These are phyloP conservation scores for Colletotrichum camelliae DNA, from an alignment of 2,329 filamentous ascomycete species.

Conservation along the genomic window DNA sequence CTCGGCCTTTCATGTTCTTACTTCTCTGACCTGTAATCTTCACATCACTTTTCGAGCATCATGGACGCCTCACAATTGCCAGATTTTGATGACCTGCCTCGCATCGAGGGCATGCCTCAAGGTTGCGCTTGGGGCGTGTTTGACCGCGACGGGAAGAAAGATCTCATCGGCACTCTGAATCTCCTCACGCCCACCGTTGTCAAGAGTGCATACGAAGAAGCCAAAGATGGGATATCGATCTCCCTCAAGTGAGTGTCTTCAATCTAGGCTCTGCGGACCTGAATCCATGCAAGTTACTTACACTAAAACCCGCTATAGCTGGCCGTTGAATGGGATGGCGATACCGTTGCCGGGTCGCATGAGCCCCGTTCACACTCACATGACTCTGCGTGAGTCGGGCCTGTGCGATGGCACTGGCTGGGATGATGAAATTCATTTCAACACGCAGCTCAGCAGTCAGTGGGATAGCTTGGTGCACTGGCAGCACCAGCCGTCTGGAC, in stretches of 20 bases:
- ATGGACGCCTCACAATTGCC: slow-evolving; percentile 34
- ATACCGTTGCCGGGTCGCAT: not conserved
- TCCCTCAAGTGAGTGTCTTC: slow-evolving; percentile 52
- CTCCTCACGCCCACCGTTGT: slow-evolving; percentile 53
- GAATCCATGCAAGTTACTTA: not conserved
- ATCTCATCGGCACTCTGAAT: slow-evolving; percentile 57
- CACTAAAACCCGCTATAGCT: slow-evolving; percentile 30
- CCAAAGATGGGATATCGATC: slow-evolving; percentile 53
- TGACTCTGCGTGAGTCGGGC: slow-evolving; percentile 30
- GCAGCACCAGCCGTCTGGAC: slow-evolving; percentile 44
- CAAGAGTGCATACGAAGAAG: slow-evolving; percentile 44
- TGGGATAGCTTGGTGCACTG: slow-evolving; percentile 61
- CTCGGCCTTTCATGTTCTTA: not conserved
- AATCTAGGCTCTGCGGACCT: not conserved
- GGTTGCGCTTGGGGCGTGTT: slow-evolving; percentile 60
- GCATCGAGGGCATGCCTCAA: slow-evolving; percentile 47
- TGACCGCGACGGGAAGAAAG: slow-evolving; percentile 53
- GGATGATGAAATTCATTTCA: slow-evolving; percentile 59
- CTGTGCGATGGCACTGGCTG: slow-evolving; percentile 34
- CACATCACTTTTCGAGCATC: not conserved
- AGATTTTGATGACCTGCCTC: slow-evolving; percentile 48
- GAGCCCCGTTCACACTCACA: not conserved
- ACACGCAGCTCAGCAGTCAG: slow-evolving; percentile 60
- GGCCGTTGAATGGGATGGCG: slow-evolving; percentile 40
- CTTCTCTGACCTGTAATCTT: not conserved